Percentiles rank a stretch among this genome's conserved stretches.
These are phyloP conservation scores for Elongisporangium prolatum DNA, from an alignment of 352 stramenopile genomes.

Conservation along the genomic window DNA sequence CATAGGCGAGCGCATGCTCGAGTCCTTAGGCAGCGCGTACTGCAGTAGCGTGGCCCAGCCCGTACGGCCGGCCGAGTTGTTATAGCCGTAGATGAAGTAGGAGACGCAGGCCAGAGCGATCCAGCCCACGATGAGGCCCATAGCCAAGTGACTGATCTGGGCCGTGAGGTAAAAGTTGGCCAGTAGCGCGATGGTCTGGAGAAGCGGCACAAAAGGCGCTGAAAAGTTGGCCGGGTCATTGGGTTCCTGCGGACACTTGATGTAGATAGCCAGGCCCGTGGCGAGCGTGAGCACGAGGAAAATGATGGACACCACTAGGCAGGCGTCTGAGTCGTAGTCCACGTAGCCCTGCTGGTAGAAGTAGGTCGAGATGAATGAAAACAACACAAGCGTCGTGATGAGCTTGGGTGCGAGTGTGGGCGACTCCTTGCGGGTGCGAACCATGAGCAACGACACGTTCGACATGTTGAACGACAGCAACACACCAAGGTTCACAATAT, in stretches of 20 bases:
- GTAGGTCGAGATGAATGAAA: slow-evolving; percentile 21
- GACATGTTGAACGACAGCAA: slow-evolving; percentile 69
- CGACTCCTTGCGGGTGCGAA: slow-evolving; percentile 34
- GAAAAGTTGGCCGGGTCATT: slow-evolving; percentile 28
- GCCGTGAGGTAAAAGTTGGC: slow-evolving; percentile 47
- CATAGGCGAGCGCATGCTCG: slow-evolving; percentile 6
- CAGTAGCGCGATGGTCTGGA: slow-evolving; percentile 35
- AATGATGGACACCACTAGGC: slow-evolving; percentile 27
- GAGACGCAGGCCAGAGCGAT: slow-evolving; percentile 31
- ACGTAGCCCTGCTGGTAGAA: slow-evolving; percentile 42
- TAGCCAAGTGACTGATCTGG: slow-evolving; percentile 33
- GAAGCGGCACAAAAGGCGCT: slow-evolving; percentile 38
- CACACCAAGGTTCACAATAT: slow-evolving; percentile 68
- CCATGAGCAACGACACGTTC: slow-evolving; percentile 48
- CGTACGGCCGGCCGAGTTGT: slow-evolving; percentile 30
- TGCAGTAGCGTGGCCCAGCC: slow-evolving; percentile 33
- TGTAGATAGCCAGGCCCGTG: slow-evolving; percentile 19
- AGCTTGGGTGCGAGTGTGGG: slow-evolving; percentile 24
- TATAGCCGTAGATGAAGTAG: slow-evolving; percentile 45
- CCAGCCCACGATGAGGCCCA: slow-evolving; percentile 32
- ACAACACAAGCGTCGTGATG: slow-evolving; percentile 19
- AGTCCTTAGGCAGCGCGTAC: slow-evolving; percentile 12
- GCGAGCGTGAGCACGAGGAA: slow-evolving; percentile 21
- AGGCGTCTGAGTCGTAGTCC: slow-evolving; percentile 15
- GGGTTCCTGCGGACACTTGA: slow-evolving; percentile 33